Evolutionary conservation across 1,284 basidiomycete species (phyloP), one percentile per base, ranked within the genome.

Genomic region (Inonotus obliquus): DNA sequence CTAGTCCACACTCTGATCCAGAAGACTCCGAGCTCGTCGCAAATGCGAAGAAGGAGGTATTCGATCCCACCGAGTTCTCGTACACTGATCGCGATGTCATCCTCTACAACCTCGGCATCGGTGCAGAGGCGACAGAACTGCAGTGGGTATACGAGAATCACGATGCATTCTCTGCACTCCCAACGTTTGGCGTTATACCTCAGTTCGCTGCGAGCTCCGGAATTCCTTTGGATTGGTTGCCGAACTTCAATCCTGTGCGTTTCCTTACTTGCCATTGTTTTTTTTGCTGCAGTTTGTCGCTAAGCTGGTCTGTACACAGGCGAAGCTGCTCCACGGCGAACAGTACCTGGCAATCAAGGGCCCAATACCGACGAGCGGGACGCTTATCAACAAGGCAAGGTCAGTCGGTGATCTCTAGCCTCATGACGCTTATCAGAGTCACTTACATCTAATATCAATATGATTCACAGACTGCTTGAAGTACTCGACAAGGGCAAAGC

Each of bases 321-420:
- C 94, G 64, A 98, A 95, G 77, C 81, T 99, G n/a, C 82, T 99
- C 29, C 97, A 99, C 75, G 96, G 96, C 62, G 96, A 99, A 75
- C 97, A 99, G 73, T 98, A 94, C 75, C 79, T 99, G 65, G 81
- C 86, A 65, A 94, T 99, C 75, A 91, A 92, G 71, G 87, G 79
- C 1, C 87, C 90, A 0, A 92, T 98, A 66, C 96, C 96, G 0
- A 94, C 92, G 0, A 87, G 82, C 65, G 96, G 86, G 2, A 87
- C 88, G n/a, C 78, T 98, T 38, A 80, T 94, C 47, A 96, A 84
- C 73, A 80, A 90, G 69, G 82, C 87, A 10, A 83, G 85, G 89
- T 87, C 52, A 80, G 19, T 29, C 5, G 10, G 21, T 11, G n/a
- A 53, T 21, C 37, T 49, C 6, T 25, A 47, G 4, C 54, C 49